Evolutionary conservation across 2,329 filamentous ascomycete genomes (phyloP).

Genomic region (Aphanocladium album): DNA sequence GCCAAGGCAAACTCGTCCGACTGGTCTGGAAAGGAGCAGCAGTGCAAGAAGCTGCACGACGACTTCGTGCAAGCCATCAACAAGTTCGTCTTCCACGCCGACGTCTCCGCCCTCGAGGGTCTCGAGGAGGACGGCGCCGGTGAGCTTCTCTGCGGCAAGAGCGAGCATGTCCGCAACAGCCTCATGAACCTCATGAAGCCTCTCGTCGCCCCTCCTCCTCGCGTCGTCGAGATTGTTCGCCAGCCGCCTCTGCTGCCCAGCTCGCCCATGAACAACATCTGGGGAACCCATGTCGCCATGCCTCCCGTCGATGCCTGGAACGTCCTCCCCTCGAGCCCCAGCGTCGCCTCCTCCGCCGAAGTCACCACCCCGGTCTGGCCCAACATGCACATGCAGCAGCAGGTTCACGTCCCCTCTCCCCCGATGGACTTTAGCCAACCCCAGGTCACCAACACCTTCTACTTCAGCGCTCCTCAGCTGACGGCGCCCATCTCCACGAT

Average conservation of each 20-base stretch:
- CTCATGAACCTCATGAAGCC: conserved; percentile 84
- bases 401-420: conserved; percentile 66
- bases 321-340: conserved; percentile 83
- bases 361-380: conserved; percentile 71
- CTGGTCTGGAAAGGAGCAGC: conserved; percentile 94
- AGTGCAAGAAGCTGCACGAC: conserved; percentile 95
- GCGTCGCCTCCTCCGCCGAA: conserved; percentile 69
- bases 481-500: conserved; percentile 70
- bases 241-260: conserved; percentile 82
- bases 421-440: conserved; percentile 71
- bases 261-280: conserved; percentile 72
- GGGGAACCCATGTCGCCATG: conserved; percentile 62
- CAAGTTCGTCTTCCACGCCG: conserved; percentile 91
- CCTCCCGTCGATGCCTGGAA: conserved; percentile 82
- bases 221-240: conserved; percentile 83
- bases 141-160: conserved; percentile 85
- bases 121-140: conserved; percentile 94
- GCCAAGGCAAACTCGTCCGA: conserved; percentile 83
- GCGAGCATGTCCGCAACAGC: conserved; percentile 85
- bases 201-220: conserved; percentile 78
- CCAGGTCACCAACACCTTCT: conserved; percentile 66
- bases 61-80: conserved; percentile 96
- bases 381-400: conserved; percentile 68
- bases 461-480: conserved; percentile 74
- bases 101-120: conserved; percentile 84